Conservation (phyloP, 352 stramenopile species). For the Pythium coloratum region DNA sequence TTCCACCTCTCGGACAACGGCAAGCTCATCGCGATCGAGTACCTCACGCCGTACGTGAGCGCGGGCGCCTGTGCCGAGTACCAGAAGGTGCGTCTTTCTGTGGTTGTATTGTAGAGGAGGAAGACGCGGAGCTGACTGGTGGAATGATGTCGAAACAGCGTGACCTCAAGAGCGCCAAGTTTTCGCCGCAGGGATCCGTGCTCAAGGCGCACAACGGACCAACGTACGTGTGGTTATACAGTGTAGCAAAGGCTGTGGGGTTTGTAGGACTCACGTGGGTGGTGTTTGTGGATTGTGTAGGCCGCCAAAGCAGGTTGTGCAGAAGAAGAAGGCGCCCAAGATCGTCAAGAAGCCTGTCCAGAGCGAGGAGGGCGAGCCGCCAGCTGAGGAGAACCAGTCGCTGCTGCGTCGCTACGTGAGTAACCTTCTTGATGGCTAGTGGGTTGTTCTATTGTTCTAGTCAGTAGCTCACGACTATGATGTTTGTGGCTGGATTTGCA, state of each 20-base stretch:
- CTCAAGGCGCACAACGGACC: slow-evolving; percentile 64
- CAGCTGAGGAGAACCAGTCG: slow-evolving; percentile 68
- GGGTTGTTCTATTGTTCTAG: not conserved
- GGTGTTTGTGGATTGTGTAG: slow-evolving; percentile 27
- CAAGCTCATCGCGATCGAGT: slow-evolving; percentile 82
- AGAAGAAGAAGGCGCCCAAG: slow-evolving; percentile 63
- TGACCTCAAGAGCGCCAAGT: slow-evolving; percentile 59
- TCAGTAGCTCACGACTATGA: not conserved
- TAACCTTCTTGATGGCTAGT: slow-evolving; percentile 8
- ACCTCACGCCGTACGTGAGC: slow-evolving; percentile 62
- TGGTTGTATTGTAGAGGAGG: no score
- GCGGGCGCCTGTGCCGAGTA: slow-evolving; percentile 44
- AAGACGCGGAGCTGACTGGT: not conserved
- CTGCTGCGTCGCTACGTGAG: slow-evolving; percentile 86
- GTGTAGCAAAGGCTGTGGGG: not conserved
- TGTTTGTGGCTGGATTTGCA: slow-evolving; percentile 22
- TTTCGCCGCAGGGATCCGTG: slow-evolving; percentile 53
- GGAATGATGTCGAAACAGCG: slow-evolving; percentile 27
- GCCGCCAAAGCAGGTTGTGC: slow-evolving; percentile 58
- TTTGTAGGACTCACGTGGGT: not conserved
- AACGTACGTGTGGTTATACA: slow-evolving; percentile 38
- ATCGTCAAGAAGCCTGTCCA: slow-evolving; percentile 70
- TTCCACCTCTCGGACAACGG: slow-evolving; percentile 80
- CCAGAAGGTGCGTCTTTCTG: slow-evolving; percentile 37
- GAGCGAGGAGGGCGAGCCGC: slow-evolving; percentile 57